These are phyloP conservation scores for Lippia alba DNA, from an alignment of 305 asterid species.

Conservation along the genomic window DNA sequence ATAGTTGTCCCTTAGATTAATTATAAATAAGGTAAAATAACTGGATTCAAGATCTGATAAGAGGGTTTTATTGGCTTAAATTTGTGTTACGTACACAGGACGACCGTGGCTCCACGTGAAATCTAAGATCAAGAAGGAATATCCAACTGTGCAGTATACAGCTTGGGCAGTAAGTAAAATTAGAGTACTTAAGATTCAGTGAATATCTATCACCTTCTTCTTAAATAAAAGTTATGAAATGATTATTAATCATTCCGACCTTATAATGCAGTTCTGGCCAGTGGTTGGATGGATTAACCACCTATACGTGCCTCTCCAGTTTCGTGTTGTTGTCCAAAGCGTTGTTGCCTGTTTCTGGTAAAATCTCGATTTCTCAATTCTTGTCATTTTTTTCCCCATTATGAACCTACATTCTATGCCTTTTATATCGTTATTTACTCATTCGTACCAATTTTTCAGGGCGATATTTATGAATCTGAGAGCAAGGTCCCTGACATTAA, in stretches of 20 bases:
- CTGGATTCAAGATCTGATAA: background rate
- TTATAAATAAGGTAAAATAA: background rate
- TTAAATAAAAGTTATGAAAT: background rate
- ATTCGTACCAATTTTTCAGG: slow-evolving; percentile 43
- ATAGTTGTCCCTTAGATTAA: too few species aligned
- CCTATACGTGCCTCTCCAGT: slow-evolving; percentile 68
- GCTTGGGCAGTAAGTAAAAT: slow-evolving; percentile 63
- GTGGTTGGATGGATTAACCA: slow-evolving; percentile 83
- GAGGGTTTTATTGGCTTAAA: slow-evolving; percentile 14
- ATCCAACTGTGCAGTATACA: slow-evolving; percentile 65
- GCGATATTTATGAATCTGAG: slow-evolving; percentile 76
- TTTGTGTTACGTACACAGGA: slow-evolving; percentile 44
- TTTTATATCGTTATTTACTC: background rate
- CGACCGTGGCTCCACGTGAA: slow-evolving; percentile 73
- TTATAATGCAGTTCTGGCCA: slow-evolving; percentile 70
- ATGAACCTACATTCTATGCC: background rate
- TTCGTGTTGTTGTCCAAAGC: slow-evolving; percentile 71
- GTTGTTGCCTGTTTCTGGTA: slow-evolving; percentile 70
- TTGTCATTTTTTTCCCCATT: background rate
- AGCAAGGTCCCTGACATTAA: slow-evolving; percentile 63
- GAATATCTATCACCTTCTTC: background rate
- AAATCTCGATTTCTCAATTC: background rate
- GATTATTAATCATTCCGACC: background rate
- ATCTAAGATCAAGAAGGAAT: slow-evolving; percentile 70
- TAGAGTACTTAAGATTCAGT: background rate